Conservation (phyloP, 75 land plant genomes). For the Azolla pinnata region DNA sequence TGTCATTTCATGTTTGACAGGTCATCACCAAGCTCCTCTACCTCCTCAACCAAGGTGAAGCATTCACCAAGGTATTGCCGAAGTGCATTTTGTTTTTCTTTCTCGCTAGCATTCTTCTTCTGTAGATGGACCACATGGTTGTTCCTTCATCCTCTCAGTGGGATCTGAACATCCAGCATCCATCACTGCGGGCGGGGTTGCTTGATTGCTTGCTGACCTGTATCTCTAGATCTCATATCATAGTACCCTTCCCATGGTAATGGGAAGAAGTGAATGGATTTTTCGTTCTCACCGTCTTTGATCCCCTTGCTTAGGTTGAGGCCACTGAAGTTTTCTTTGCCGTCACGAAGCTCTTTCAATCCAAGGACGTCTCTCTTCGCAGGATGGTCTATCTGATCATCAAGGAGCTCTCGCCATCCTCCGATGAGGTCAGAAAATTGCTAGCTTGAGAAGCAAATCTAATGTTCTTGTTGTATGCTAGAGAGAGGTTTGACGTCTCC, state of each 20-base stretch:
- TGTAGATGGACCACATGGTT: too few species aligned
- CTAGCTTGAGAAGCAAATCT: too few species aligned
- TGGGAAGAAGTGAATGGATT: too few species aligned
- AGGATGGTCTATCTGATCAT: constrained; percentile 96
- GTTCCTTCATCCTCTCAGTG: too few species aligned
- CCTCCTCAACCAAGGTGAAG: constrained; percentile 88
- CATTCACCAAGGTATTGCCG: constrained; percentile 68
- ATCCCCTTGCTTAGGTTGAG: constrained; percentile 66
- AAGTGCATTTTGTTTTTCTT: background rate
- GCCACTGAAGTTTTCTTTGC: constrained; percentile 95
- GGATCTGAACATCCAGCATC: background rate
- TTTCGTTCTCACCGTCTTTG: too few species aligned
- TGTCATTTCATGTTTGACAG: constrained; percentile 28
- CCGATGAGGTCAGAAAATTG: constrained; percentile 63
- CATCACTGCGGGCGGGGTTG: too few species aligned
- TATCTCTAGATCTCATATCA: background rate
- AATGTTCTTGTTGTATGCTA: too few species aligned
- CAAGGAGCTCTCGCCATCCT: constrained; percentile 89
- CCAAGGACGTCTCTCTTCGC: constrained; percentile 76
- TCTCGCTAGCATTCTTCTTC: too few species aligned
- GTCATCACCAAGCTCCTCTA: constrained; percentile 91
- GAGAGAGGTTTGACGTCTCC: too few species aligned
- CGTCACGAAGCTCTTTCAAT: constrained; percentile 94
- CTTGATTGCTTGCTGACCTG: background rate
- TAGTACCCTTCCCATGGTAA: background rate